Evolutionary conservation across 2,329 filamentous ascomycete genomes (phyloP), one percentile per base, ranked within the genome.

Genomic region (Penicillium sp.): DNA sequence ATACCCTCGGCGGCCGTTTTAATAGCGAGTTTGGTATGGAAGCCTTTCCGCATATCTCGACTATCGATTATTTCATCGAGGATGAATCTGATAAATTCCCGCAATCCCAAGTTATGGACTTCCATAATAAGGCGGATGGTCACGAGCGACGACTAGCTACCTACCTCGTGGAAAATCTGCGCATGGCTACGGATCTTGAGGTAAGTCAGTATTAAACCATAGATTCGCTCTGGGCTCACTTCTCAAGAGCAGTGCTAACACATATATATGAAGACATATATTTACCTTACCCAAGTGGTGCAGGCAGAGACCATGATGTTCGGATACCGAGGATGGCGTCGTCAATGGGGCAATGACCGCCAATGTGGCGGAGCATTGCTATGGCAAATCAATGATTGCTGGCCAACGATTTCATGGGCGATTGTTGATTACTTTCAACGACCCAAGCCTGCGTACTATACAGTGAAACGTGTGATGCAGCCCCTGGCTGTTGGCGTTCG

Each of bases 21-120:
- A 92, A 96, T 53, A 93, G 90, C 51, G 93, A 97, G 70, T 97
- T 97, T 65, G 93, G 92, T 56, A 96, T 97, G 92, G 87, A 96
- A 71, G 91, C 90, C 0, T 96, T 96, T 70, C 92, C 93, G 0
- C 86, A 87, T 58, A 85, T 94, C 66, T 86, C 88, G 63, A 96
- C 92, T 0, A 91, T 97, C 66, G 88, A 92, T 57, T 81, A 86
- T n/a, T 96, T 86, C 70, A 83, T 96, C 48, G 81, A 81, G 51
- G 81, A 88, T 46, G 84, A 91, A 48, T 82, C 84, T 1, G 91
- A 97, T 66, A 83, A 90, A 4, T 93, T 90, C 71, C 83, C 92
- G 1, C 91, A 96, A 69, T 94, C 90, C 4, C 87, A 89, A 28
- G 94, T 92, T 5, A 77, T 97, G 23, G 92, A 97, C 72, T 96